These are phyloP conservation scores for Phaffia australis DNA, from an alignment of 768 basidiomycete species.

Conservation along the genomic window DNA sequence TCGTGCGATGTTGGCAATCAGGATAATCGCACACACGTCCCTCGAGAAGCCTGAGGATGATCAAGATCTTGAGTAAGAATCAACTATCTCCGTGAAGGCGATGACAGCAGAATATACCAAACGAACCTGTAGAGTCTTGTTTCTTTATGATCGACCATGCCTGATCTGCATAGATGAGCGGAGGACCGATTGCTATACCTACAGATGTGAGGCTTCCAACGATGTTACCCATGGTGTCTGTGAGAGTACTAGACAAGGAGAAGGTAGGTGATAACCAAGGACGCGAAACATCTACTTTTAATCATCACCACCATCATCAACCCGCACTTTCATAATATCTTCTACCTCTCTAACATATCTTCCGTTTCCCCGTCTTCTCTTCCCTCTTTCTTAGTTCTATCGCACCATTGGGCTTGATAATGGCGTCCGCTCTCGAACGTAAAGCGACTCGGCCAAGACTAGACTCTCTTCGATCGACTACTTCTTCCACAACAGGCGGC, in stretches of 20 bases:
- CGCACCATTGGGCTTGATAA: not conserved
- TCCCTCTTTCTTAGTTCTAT: no score
- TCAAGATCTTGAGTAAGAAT: no score
- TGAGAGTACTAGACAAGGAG: no score
- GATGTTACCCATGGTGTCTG: slow-evolving; percentile 13
- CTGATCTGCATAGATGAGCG: slow-evolving; percentile 19
- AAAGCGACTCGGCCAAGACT: slow-evolving; percentile 6
- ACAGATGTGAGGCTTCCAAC: slow-evolving; percentile 7
- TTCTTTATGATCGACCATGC: slow-evolving; percentile 15
- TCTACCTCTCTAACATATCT: no score
- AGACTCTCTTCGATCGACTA: slow-evolving; percentile 10
- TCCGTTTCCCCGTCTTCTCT: no score
- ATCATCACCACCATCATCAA: no score
- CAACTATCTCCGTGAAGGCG: no score
- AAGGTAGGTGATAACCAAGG: no score
- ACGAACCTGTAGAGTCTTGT: slow-evolving; percentile 1
- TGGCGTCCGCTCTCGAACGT: slow-evolving; percentile 11
- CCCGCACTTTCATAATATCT: no score
- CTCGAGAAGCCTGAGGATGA: slow-evolving; percentile 9
- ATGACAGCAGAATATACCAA: no score
- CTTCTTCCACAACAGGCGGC: not conserved
- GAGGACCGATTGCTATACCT: slow-evolving; percentile 25
- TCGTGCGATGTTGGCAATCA: slow-evolving; percentile 14
- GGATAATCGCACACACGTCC: slow-evolving; percentile 21
- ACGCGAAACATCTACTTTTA: no score